Evolutionary conservation across 2,329 filamentous ascomycete species (phyloP), one percentile per base, ranked within the genome.

Genomic region (Tolypocladium paradoxum): DNA sequence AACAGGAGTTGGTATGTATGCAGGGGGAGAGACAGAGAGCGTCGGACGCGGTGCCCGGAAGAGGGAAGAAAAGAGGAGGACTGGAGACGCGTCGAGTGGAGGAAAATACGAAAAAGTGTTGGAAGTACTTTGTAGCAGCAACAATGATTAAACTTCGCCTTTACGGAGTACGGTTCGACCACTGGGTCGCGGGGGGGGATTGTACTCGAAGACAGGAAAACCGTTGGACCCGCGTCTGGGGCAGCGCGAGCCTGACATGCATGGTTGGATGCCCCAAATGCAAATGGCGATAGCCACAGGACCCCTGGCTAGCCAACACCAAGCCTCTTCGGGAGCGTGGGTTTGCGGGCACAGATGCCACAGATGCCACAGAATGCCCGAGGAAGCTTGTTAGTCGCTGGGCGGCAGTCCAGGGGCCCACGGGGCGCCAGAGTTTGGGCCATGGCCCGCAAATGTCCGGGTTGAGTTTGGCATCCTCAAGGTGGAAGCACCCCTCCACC

Each of bases 271-370:
- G 24, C 43, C 43, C 47, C 14, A n/a, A n/a, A n/a, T n/a, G n/a
- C 31, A 24, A 37, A 27, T 36, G 20, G 48, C 27, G 24, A 49
- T 37, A 24, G 11, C 48, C 50, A 57, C 53, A 47, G 43, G 24
- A 49, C 51, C 51, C 51, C 51, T 53, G 51, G 43, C 51, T 48
- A 52, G 43, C 14, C 18, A 3, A 18, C 33, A 31, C 51, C 51
- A 48, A n/a, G n/a, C 51, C 33, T 29, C 43, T 53, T 53, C 14
- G 24, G 24, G 43, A 27, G 24, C 14, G 33, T 31, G 34, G 40
- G 24, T 34, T 16, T 50, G 49, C 49, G 49, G 49, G 49, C n/a
- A n/a, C n/a, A n/a, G n/a, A n/a, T n/a, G n/a, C n/a, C 35, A 18
- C 34, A 50, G 48, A 40, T 27, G 48, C 20, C 48, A 50, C 18